These are phyloP conservation scores for Talaromyces liani DNA, from an alignment of 495 filamentous ascomycete genomes.

Conservation along the genomic window DNA sequence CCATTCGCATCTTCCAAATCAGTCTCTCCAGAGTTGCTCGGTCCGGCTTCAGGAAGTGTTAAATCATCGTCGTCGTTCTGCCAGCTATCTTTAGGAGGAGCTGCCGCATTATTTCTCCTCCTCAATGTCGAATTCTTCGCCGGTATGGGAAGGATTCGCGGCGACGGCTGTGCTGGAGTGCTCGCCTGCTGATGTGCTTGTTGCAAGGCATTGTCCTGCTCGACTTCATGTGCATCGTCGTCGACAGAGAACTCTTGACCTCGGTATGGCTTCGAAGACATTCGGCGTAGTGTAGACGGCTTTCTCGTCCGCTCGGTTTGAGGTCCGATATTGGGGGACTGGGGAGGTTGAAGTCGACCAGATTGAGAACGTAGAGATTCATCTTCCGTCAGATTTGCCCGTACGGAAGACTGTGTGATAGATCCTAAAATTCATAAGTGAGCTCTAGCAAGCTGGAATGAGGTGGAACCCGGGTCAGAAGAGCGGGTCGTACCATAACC, in stretches of 20 bases:
- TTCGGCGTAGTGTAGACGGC: slow-evolving; percentile 60
- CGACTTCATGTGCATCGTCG: slow-evolving; percentile 79
- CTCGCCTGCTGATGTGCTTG: slow-evolving; percentile 15
- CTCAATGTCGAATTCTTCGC: slow-evolving; percentile 60
- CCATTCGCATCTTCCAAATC: slow-evolving; percentile 29
- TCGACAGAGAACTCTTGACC: slow-evolving; percentile 91
- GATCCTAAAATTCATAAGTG: slow-evolving; percentile 1
- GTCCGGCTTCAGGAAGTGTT: slow-evolving; percentile 21
- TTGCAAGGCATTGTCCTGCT: slow-evolving; percentile 41
- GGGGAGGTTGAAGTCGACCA: slow-evolving; percentile 26
- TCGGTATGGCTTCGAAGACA: slow-evolving; percentile 73
- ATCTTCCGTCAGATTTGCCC: background rate
- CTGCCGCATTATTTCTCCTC: slow-evolving; percentile 54
- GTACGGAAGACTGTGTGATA: slow-evolving; percentile 1
- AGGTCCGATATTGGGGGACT: slow-evolving; percentile 50
- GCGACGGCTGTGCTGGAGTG: slow-evolving; percentile 24
- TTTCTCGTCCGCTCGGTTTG: slow-evolving; percentile 55
- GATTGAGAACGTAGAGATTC: slow-evolving; percentile 15
- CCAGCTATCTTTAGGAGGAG: slow-evolving; percentile 50
- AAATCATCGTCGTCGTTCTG: slow-evolving; percentile 39
- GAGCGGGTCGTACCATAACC: slow-evolving; percentile 27
- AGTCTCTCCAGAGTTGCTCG: slow-evolving; percentile 15
- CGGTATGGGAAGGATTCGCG: slow-evolving; percentile 30
- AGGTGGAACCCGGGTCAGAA: background rate
- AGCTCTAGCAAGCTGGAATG: background rate